Evolutionary conservation across 2,329 filamentous ascomycete species (phyloP).

Genomic region (Rutstroemia sp.): DNA sequence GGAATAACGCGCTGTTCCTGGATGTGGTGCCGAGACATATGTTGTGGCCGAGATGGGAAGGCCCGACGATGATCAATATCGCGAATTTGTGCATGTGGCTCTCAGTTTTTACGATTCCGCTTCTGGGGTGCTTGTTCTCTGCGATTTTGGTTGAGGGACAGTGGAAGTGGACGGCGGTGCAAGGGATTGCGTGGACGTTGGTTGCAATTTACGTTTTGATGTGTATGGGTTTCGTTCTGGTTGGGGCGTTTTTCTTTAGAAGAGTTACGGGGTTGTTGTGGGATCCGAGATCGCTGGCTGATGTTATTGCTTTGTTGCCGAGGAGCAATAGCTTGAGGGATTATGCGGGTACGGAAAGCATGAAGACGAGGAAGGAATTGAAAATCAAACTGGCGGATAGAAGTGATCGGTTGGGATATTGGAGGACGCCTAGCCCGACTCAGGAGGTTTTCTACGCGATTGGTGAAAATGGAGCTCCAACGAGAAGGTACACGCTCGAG

Average conservation of each 20-base stretch:
- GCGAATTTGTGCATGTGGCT: conserved; percentile 69
- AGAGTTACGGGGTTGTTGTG: conserved; percentile 71
- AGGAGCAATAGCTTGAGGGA: conserved; percentile 70
- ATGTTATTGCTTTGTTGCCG: conserved; percentile 70
- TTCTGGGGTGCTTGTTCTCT: conserved; percentile 72
- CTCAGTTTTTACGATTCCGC: conserved; percentile 69
- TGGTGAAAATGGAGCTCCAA: conserved; percentile 53
- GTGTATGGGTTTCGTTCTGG: conserved; percentile 45
- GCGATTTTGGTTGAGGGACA: conserved; percentile 46
- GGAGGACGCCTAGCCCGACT: conserved; percentile 58
- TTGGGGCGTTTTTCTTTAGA: conserved; percentile 58
- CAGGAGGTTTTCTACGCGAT: conserved; percentile 71
- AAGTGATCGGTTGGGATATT: conserved; percentile 77
- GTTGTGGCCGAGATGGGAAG: conserved; percentile 60
- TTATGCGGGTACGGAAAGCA: conserved; percentile 62
- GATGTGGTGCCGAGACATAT: conserved; percentile 53
- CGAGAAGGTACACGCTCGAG: conserved; percentile 42
- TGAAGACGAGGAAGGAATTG: conserved; percentile 44
- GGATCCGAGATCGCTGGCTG: conserved; percentile 77
- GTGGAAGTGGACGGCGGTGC: conserved; percentile 77
- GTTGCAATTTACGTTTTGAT: conserved; percentile 67
- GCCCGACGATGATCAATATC: conserved; percentile 58
- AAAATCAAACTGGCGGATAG: conserved; percentile 45
- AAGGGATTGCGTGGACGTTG: conserved; percentile 70
- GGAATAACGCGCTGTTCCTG: conserved; percentile 60